Evolutionary conservation across 345 rosid genomes (phyloP), one percentile per base, ranked within the genome.

Genomic region (Psidium guajava): DNA sequence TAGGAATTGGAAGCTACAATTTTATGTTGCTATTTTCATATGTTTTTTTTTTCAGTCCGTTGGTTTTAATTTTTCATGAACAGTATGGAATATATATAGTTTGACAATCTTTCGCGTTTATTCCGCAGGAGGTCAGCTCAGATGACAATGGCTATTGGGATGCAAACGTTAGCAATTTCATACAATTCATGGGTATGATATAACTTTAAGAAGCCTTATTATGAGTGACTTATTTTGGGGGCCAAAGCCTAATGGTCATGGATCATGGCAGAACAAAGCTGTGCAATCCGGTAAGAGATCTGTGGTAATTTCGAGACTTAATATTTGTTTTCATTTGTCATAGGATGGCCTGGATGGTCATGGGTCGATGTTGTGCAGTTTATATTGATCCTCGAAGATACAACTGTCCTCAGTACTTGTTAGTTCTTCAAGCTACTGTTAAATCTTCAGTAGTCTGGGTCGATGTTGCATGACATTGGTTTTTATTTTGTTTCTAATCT

Each of bases 61-160:
- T 69, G 77, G 80, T 21, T 36, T 82, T 42, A 15, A 8, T 0
- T 47, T 52, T 50, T 20, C 28, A 50, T 53, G 25, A 50, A 82
- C 8, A 0, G 25, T 21, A 44, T 0, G 36, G 16, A 73, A 54
- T 21, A 5, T 21, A 5, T 27, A 18, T 56, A 40, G 51, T 84
- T 83, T 89, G 55, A 89, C 82, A 54, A 75, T 56, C 51, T 90
- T 85, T 49, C 54, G 13, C 81, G 81, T 89, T 87, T 91, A 75
- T 56, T 88, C 50, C 90, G 88, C 94, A 97, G 99, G 96, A 91
- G 91, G 96, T 93, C 87, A 95, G 97, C 93, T 89, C 89, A 82
- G 96, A 93, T 84, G 92, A 96, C 89, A 88, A 87, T 88, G 92
- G 89, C 91, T 95, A 94, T 90, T 91, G 91, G 88, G 98, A 96